Evolutionary conservation across 139 green algal species (phyloP), one percentile per base, ranked within the genome.

Genomic region (Parachlorella kessleri): DNA sequence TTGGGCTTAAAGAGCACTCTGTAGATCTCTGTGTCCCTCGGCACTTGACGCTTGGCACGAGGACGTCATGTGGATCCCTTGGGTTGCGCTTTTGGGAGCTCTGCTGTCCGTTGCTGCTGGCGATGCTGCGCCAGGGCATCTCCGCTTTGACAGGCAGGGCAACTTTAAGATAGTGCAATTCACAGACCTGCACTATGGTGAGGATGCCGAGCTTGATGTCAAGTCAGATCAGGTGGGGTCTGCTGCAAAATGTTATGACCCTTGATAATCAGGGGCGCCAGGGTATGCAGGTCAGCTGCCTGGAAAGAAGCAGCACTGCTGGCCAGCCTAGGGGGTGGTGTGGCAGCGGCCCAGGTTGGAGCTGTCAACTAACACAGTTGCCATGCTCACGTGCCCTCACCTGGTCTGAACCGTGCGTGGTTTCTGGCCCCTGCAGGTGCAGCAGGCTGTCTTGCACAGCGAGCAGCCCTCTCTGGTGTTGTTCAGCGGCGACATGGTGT

Each of bases 401-500:
- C 40, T n/a, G 3, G 9, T 23, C n/a, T 59, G 4, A n/a, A 8
- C 18, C 30, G 37, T 1, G 8, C n/a, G 32, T 9, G 32, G 18
- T 7, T 8, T 10, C 63, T 54, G 4, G n/a, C n/a, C n/a, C n/a
- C 4, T 38, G 69, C 37, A 83, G 78, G 78, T 83, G n/a, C 55
- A 78, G 64, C 1, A 36, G 1, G 40, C 77, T 0, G 67, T 82
- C 38, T 69, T 82, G 37, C 23, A 75, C 3, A 55, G 42, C 10
- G 80, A 84, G 66, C n/a, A 64, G 28, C 54, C 67, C 1, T 66
- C 81, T 30, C 54, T 85, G n/a, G 81, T 59, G 30, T 54, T 72
- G 8, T 40, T 81, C 28, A 71, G 41, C 37, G 81, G 81, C 8
- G 81, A 85, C 53, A 76, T 81, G 75, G 75, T 85, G 32, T 70